Percentiles rank a stretch among this genome's conserved stretches.
phyloP scores from a whole-genome alignment of 805 yeast genomes.

The Monosporozyma servazzii region DNA sequence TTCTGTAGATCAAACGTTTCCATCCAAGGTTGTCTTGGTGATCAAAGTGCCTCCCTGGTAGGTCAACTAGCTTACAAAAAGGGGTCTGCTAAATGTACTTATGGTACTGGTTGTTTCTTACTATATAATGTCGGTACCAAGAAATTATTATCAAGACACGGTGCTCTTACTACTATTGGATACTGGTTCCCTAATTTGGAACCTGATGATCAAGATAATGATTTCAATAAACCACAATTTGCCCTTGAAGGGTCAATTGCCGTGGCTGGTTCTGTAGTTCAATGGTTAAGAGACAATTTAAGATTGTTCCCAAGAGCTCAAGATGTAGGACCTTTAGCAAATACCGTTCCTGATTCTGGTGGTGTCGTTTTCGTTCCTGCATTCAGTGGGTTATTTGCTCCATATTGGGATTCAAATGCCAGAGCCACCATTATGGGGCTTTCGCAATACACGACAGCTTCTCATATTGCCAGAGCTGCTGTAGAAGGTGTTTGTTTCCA shows the following conservation, averaged over 20 bases:
- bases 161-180: slow-evolving; percentile 82
- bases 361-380: slow-evolving; percentile 96
- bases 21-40: slow-evolving; percentile 85
- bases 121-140: slow-evolving; percentile 76
- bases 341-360: slow-evolving; percentile 69
- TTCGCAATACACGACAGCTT: slow-evolving; percentile 84
- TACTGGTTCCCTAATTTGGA: slow-evolving; percentile 72
- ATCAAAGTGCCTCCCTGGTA: slow-evolving; percentile 86
- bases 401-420: slow-evolving; percentile 90
- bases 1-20: slow-evolving; percentile 51
- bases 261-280: slow-evolving; percentile 89
- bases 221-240: slow-evolving; percentile 52
- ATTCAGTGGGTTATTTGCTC: slow-evolving; percentile 87
- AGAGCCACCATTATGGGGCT: slow-evolving; percentile 90
- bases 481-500: slow-evolving; percentile 93
- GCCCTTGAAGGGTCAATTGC: slow-evolving; percentile 95
- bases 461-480: slow-evolving; percentile 90
- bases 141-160: slow-evolving; percentile 65
- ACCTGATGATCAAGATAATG: slow-evolving; percentile 15
- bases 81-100: slow-evolving; percentile 90
- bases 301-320: slow-evolving; percentile 71
- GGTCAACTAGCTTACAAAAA: slow-evolving; percentile 80
- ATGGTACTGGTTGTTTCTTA: slow-evolving; percentile 92
- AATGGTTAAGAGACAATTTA: slow-evolving; percentile 88
- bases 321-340: slow-evolving; percentile 86